Base-by-base conservation (phyloP, 1,284 basidiomycete genomes). In the Irpex sp. region DNA sequence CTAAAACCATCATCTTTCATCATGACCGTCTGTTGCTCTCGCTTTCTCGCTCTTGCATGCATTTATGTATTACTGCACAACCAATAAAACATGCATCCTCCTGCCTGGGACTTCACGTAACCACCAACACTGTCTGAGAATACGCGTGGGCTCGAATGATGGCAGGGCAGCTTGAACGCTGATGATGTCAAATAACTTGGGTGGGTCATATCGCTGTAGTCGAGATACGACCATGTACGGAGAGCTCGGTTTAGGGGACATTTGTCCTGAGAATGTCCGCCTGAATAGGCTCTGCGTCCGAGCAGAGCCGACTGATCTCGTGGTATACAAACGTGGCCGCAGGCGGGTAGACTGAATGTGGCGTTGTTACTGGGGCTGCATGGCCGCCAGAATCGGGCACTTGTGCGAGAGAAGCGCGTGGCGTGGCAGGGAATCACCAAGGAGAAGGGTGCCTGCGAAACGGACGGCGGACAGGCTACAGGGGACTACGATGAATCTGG, bases 1-100 rank as follows among this genome's bases (percentile, higher is more conserved):
- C 68, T 90, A 85, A 78, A 81, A 50, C 37, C 63, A 61, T 67
- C 63, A 68, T 69, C 65, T 64, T 65, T 66, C 66, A 26, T 70
- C 74, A 68, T 69, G 37, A 53, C 33, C 50, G 55, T 43, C 59
- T 64, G 58, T 64, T 66, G 70, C 66, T 73, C 51, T 73, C 67
- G 59, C 64, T 67, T 61, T 35, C 65, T 65, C 66, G 57, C 66
- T 47, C 37, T 65, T 59, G 62, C 64, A 62, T 63, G 71, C 69
- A 71, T 70, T 54, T 54, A 71, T 73, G 70, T 73, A 72, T 67
- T 66, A 63, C 65, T 66, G 59, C 58, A 58, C 37, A 3, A 54
- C 46, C 60, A 66, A 66, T 66, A 73, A 73, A 72, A 70, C 70
- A 72, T 72, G 72, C 69, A 63, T 64, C 69, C 67, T 64, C 69